phyloP scores from a whole-genome alignment of 108 stramenopile genomes.

The Cylindrotheca fusiformis region DNA sequence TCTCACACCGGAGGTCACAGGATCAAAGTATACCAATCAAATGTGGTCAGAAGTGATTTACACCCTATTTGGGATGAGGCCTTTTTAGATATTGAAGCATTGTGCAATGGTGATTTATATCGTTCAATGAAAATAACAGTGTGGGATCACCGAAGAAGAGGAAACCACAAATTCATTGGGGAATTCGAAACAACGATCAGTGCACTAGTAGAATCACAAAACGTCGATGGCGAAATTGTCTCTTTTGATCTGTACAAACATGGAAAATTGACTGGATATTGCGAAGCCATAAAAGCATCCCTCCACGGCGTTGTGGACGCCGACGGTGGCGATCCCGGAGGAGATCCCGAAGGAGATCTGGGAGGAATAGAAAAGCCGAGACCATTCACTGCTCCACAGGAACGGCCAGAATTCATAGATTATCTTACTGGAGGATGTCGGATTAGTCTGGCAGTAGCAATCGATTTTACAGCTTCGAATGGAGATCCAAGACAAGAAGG shows the following conservation, averaged over 20 bases:
- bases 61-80: constrained; percentile 70
- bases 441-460: constrained; percentile 78
- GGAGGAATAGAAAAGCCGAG: neutral
- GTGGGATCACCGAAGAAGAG: constrained; percentile 60
- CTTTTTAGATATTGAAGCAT: constrained; percentile 57
- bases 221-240: constrained; percentile 19
- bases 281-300: constrained; percentile 34
- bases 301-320: constrained; percentile 10
- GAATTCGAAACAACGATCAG: constrained; percentile 59
- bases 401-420: constrained; percentile 62
- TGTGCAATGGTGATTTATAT: constrained; percentile 78
- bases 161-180: constrained; percentile 77
- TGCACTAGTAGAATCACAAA: constrained; percentile 36
- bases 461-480: constrained; percentile 94
- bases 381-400: neutral
- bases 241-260: constrained; percentile 27
- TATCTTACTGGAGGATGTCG: constrained; percentile 74
- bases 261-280: constrained; percentile 26
- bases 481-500: constrained; percentile 79
- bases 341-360: neutral
- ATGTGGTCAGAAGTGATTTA: constrained; percentile 55
- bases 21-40: constrained; percentile 62
- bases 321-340: neutral
- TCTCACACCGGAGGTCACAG: too few species aligned
- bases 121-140: constrained; percentile 67